A percentile compares a stretch with the other conserved stretches of the same genome.
These are phyloP conservation scores for Apophysomyces elegans DNA, from an alignment of 371 early-diverging fungal species.

Conservation along the genomic window DNA sequence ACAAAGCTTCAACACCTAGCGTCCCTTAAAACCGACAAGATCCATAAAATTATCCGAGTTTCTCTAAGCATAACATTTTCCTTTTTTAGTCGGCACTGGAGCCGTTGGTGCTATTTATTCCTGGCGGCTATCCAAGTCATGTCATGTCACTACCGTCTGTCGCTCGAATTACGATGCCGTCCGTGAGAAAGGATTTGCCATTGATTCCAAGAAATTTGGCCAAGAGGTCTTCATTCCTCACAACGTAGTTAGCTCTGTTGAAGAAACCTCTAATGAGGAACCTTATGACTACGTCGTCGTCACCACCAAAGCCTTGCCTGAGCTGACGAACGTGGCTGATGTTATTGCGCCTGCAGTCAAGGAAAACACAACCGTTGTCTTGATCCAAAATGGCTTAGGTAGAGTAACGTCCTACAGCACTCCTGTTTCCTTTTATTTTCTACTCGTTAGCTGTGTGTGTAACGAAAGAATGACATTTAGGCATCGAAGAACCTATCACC, in stretches of 20 bases:
- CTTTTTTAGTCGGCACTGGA: conserved; percentile 74
- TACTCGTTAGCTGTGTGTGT: neutral
- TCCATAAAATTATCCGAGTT: neutral
- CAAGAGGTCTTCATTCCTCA: conserved; percentile 65
- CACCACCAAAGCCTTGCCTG: conserved; percentile 78
- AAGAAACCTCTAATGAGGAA: conserved; percentile 45
- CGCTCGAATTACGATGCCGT: conserved; percentile 81
- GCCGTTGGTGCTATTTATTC: conserved; percentile 81
- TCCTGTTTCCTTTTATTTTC: neutral
- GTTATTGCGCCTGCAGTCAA: conserved; percentile 69
- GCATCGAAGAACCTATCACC: conserved; percentile 70
- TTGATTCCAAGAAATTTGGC: conserved; percentile 69
- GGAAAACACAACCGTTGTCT: conserved; percentile 65
- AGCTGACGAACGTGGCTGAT: conserved; percentile 62
- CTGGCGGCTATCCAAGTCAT: conserved; percentile 68
- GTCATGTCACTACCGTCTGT: conserved; percentile 75
- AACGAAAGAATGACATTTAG: neutral
- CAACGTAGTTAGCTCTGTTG: conserved; percentile 57
- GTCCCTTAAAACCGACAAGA: neutral
- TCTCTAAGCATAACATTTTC: neutral
- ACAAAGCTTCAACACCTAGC: neutral
- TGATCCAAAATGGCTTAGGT: conserved; percentile 90
- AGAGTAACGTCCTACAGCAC: neutral
- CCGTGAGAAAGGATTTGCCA: conserved; percentile 63
- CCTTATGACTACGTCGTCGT: conserved; percentile 77